These are phyloP conservation scores for Yamadazyma blattariae DNA, from an alignment of 1,139 yeast species.

Conservation along the genomic window DNA sequence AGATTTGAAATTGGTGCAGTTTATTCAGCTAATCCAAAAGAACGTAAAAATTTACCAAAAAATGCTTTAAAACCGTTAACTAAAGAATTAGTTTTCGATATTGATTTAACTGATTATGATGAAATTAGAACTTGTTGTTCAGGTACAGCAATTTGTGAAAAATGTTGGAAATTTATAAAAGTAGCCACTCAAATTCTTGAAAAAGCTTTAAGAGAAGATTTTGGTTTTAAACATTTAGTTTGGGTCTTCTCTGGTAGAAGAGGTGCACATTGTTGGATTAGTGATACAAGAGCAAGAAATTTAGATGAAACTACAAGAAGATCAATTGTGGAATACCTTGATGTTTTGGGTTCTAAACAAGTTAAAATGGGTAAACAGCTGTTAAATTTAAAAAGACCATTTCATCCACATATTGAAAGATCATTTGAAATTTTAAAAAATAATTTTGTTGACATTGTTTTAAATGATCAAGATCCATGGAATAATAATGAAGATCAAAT, in stretches of 20 bases:
- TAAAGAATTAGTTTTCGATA: slow-evolving; percentile 93
- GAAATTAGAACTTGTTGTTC: slow-evolving; percentile 90
- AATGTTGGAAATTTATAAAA: slow-evolving; percentile 94
- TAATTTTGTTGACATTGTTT: slow-evolving; percentile 61
- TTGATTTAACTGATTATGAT: slow-evolving; percentile 96
- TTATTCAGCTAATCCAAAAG: slow-evolving; percentile 81
- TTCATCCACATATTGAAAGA: slow-evolving; percentile 84
- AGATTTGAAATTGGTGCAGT: slow-evolving; percentile 97
- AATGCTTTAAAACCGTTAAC: slow-evolving; percentile 74
- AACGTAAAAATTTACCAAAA: slow-evolving; percentile 76
- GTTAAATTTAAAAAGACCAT: slow-evolving; percentile 66
- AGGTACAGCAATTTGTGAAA: slow-evolving; percentile 78
- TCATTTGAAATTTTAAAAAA: slow-evolving; percentile 66
- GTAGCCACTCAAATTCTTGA: slow-evolving; percentile 80
- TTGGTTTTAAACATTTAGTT: slow-evolving; percentile 80
- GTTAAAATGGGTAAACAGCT: slow-evolving; percentile 29
- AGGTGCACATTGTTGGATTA: slow-evolving; percentile 99
- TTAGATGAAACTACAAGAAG: slow-evolving; percentile 73
- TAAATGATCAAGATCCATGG: slow-evolving; percentile 88
- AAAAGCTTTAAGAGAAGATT: slow-evolving; percentile 72
- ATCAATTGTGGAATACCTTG: slow-evolving; percentile 80
- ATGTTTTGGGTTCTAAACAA: slow-evolving; percentile 60
- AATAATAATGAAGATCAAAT: slow-evolving; percentile 27
- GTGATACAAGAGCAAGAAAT: slow-evolving; percentile 76
- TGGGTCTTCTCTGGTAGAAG: slow-evolving; percentile 99